Evolutionary conservation across 1,284 basidiomycete species (phyloP).

Genomic region (Melampsora americana): DNA sequence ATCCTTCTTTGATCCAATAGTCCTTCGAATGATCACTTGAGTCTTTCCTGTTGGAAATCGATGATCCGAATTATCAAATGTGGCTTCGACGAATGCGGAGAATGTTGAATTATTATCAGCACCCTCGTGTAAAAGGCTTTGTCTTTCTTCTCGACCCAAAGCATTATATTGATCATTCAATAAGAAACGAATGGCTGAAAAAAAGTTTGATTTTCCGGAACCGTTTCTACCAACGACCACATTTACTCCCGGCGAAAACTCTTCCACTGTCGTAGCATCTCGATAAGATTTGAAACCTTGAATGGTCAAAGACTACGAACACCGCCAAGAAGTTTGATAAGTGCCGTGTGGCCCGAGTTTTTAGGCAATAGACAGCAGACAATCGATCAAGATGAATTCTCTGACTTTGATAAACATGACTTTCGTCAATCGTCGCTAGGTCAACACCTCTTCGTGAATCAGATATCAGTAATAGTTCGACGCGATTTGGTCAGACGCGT

Average conservation of each 20-base stretch:
- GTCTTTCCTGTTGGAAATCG: conserved; percentile 69
- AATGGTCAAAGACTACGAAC: conserved; percentile 72
- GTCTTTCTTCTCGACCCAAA: conserved; percentile 54
- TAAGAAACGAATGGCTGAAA: conserved; percentile 52
- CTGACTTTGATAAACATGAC: no score
- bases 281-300: conserved; percentile 96
- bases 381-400: no score
- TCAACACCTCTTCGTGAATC: no score
- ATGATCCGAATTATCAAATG: conserved; percentile 53
- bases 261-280: conserved; percentile 61
- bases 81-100: conserved; percentile 54
- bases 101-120: conserved; percentile 52
- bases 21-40: conserved; percentile 79
- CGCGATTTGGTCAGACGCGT: no score
- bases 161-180: conserved; percentile 54
- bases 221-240: conserved; percentile 55
- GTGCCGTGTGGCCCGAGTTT: no score
- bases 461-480: no score
- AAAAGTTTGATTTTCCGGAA: conserved; percentile 55
- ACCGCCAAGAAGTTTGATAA: no score
- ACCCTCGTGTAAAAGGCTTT: conserved; percentile 54
- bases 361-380: no score
- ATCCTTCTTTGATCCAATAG: conserved; percentile 97
- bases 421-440: no score
- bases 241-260: conserved; percentile 57